These are phyloP conservation scores for Conticribra weissflogii DNA, from an alignment of 108 stramenopile genomes.

Conservation along the genomic window DNA sequence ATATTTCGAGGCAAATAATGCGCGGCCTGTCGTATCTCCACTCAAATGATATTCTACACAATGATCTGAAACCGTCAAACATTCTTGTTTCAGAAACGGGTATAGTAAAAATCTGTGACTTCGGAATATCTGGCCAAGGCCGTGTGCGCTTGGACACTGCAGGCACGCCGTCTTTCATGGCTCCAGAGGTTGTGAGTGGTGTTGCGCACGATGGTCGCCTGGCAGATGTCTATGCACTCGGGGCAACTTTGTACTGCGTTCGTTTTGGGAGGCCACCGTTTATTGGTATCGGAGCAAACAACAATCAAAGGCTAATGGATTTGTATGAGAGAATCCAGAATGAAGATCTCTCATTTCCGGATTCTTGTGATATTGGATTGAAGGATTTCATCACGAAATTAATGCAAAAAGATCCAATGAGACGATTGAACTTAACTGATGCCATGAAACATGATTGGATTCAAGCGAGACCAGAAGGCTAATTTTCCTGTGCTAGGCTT, in stretches of 20 bases:
- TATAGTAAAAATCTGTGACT: conserved; percentile 62
- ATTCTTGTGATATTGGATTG: neutral
- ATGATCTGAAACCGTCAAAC: conserved; percentile 40
- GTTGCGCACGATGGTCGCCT: conserved; percentile 59
- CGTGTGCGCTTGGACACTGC: conserved; percentile 32
- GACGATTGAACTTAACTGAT: neutral
- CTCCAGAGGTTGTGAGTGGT: conserved; percentile 55
- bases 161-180: conserved; percentile 80
- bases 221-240: conserved; percentile 78
- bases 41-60: conserved; percentile 39
- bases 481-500: too few relatives aligned
- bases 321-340: neutral
- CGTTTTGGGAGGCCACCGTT: conserved; percentile 74
- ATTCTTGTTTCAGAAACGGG: conserved; percentile 11
- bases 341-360: neutral
- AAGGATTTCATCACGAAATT: neutral
- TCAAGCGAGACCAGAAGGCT: neutral
- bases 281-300: conserved; percentile 45
- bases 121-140: conserved; percentile 33
- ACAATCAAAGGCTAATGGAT: neutral
- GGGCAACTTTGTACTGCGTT: conserved; percentile 72
- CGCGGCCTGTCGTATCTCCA: conserved; percentile 27
- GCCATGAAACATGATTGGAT: neutral
- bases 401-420: neutral
- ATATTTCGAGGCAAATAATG: conserved; percentile 22